Conservation (phyloP, 306 rosid genomes). For the Inga laurina region DNA sequence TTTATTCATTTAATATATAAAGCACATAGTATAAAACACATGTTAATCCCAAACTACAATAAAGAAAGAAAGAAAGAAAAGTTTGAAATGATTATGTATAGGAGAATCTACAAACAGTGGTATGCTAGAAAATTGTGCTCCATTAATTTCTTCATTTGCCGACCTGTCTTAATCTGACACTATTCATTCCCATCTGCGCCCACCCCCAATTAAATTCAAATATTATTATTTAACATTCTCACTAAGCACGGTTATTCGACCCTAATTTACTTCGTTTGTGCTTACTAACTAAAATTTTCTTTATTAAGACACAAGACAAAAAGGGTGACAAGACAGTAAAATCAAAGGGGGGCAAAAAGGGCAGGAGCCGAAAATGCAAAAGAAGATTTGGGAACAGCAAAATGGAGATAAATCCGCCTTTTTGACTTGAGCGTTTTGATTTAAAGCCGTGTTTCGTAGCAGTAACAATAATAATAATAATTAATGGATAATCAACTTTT, state of each 20-base stretch:
- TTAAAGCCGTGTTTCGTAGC: constrained; percentile 35
- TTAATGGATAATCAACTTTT: neutral
- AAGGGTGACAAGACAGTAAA: constrained; percentile 15
- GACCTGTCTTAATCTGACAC: neutral
- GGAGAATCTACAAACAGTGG: constrained; percentile 47
- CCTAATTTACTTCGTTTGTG: neutral
- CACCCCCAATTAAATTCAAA: neutral
- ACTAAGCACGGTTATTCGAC: neutral
- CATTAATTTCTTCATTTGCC: constrained; percentile 6
- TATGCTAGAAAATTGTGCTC: neutral
- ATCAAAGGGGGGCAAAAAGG: constrained; percentile 15
- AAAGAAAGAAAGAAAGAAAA: neutral
- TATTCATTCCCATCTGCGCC: neutral
- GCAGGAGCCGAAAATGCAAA: constrained; percentile 40
- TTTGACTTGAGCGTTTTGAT: constrained; percentile 35
- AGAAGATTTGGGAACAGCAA: neutral
- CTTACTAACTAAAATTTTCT: neutral
- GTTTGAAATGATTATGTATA: constrained; percentile 30
- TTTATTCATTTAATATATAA: no score
- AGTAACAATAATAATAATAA: constrained; percentile 14
- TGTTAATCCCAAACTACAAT: neutral
- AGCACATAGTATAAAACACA: no score
- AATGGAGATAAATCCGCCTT: constrained; percentile 30
- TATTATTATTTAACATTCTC: neutral
- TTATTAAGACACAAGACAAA: neutral